phyloP scores from a whole-genome alignment of 2,329 filamentous ascomycete genomes.

The Claviceps quebecensis region DNA sequence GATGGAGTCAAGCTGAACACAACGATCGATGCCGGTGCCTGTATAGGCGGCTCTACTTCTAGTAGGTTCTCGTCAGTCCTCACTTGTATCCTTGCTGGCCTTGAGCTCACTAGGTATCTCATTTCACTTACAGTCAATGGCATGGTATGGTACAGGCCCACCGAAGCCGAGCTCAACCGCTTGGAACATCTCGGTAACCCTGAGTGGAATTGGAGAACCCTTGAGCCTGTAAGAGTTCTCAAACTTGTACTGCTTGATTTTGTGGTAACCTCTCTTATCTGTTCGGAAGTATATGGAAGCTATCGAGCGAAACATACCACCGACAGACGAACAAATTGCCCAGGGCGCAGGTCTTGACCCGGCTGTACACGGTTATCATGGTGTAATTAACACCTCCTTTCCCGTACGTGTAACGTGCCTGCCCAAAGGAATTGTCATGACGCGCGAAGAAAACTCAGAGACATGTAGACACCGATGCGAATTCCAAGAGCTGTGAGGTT shows the following conservation, averaged over 20 bases:
- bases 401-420: constrained; percentile 6
- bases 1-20: constrained; percentile 7
- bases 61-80: constrained; percentile 6
- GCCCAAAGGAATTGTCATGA: neutral
- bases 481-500: constrained; percentile 10
- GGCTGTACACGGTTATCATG: constrained; percentile 16
- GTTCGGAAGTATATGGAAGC: constrained; percentile 8
- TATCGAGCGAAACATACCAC: constrained; percentile 11
- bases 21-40: constrained; percentile 11
- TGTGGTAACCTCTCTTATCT: neutral
- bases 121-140: constrained; percentile 10
- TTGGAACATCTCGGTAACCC: constrained; percentile 9
- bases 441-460: neutral
- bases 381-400: constrained; percentile 12
- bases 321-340: constrained; percentile 7
- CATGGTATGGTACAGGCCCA: constrained; percentile 13
- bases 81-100: neutral
- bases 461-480: constrained; percentile 8
- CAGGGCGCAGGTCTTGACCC: constrained; percentile 11
- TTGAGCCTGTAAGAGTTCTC: constrained; percentile 13
- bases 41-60: constrained; percentile 13
- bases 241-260: neutral
- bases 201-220: constrained; percentile 20
- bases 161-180: constrained; percentile 10
- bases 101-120: too few relatives aligned